Base-by-base conservation (phyloP, 495 filamentous ascomycete genomes). In the Aspergillus ostianus region DNA sequence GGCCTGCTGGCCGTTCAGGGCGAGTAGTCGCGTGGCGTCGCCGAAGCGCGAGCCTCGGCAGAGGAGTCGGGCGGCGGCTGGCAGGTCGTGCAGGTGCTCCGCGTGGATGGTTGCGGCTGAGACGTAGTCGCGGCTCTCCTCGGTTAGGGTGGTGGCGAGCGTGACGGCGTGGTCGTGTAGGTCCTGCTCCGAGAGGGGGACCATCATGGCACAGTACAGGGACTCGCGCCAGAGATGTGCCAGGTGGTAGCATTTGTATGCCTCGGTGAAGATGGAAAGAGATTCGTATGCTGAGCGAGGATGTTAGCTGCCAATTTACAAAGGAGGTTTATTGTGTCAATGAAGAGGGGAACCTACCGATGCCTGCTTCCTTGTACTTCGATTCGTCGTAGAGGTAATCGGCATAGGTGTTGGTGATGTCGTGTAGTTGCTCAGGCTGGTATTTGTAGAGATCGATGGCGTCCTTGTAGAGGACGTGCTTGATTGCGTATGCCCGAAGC, bases 181-280 rank as follows among this genome's bases (percentile, higher is more conserved):
- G 2, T 89, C 85, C 1, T 76, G 67, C 4, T 74, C 53, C 0
- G 84, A 68, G 5, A 93, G 63, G 15, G 85, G 81, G 6, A 86
- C 84, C 63, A 90, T 84, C 56, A 85, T 84, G 7, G 90, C 90
- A 59, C 77, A 79, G 73, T 88, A 92, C 60, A 98, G 82, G 12
- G 90, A 89, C 72, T 98, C 93, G 59, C 88, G 90, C 94, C 94
- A 98, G 65, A 86, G 84, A 29, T 88, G 86, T n/a, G 91, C 90
- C 15, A 85, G 82, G 57, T 88, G 84, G 73, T 93, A 98, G 67
- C 85, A 88, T 64, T 85, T 84, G 60, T 87, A 90, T 3, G 94
- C 94, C 27, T 84, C 76, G 17, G 74, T 58, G 66, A 90, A 89
- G 61, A 90, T 78, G 10, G 73, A 71, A n/a, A 98, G 86, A 36